A percentile compares a stretch with the other conserved stretches of the same genome.
These are phyloP conservation scores for Phytophthora sojae DNA, from an alignment of 352 stramenopile species.

Conservation along the genomic window DNA sequence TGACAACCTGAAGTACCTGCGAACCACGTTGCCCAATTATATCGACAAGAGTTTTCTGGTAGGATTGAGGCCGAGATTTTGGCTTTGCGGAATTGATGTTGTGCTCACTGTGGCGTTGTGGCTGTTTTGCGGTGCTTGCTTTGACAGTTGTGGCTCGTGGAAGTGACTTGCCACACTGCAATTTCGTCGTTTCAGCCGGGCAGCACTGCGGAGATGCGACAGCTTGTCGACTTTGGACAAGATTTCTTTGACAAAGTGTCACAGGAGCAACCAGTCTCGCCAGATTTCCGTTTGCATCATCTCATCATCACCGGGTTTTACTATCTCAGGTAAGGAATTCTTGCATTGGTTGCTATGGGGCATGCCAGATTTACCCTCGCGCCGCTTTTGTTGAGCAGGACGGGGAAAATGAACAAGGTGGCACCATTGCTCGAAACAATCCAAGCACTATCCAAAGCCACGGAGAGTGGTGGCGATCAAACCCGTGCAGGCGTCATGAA, in stretches of 20 bases:
- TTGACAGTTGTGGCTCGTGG: slow-evolving; percentile 69
- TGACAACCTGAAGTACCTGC: slow-evolving; percentile 60
- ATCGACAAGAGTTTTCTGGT: slow-evolving; percentile 68
- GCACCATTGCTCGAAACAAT: slow-evolving; percentile 52
- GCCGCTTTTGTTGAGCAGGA: slow-evolving; percentile 34
- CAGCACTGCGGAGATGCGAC: slow-evolving; percentile 31
- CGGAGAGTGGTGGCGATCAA: slow-evolving; percentile 10
- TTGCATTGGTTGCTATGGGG: not conserved
- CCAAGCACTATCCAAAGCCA: slow-evolving; percentile 26
- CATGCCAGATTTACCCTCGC: not conserved
- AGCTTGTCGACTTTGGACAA: slow-evolving; percentile 55
- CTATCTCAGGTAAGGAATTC: slow-evolving; percentile 48
- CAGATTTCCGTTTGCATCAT: slow-evolving; percentile 60
- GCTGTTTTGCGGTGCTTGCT: slow-evolving; percentile 4
- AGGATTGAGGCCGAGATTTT: not conserved
- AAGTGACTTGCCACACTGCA: slow-evolving; percentile 63
- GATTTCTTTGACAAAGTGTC: slow-evolving; percentile 49
- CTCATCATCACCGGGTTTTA: slow-evolving; percentile 68
- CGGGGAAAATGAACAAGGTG: slow-evolving; percentile 56
- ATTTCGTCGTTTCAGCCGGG: slow-evolving; percentile 50
- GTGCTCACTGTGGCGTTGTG: slow-evolving; percentile 7
- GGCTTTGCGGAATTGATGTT: not conserved
- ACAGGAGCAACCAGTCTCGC: slow-evolving; percentile 31
- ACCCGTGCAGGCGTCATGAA: slow-evolving; percentile 23
- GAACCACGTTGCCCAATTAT: slow-evolving; percentile 49